Evolutionary conservation across 192 early-diverging fungal species (phyloP), one percentile per base, ranked within the genome.

Genomic region (Spinellus fusiger): DNA sequence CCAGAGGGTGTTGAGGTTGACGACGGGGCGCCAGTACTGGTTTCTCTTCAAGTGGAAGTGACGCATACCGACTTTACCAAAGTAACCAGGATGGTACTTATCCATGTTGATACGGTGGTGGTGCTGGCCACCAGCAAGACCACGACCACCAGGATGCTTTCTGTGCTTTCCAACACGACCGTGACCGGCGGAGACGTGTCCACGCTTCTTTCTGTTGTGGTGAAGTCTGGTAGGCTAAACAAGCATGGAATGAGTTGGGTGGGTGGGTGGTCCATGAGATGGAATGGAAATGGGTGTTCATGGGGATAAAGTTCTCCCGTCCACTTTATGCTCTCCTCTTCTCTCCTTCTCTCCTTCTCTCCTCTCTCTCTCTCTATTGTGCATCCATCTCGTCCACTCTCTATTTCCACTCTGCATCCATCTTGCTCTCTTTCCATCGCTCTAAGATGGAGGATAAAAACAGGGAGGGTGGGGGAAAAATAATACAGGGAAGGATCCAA

Each of bases 61-160:
- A 71, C 96, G 91, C 96, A 96, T 96, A 94, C 96, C 96, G 81
- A 98, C 95, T 84, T 98, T 97, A 83, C 96, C 96, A 73, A 95
- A 98, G 92, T 98, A 98, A 78, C 96, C 96, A 67, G 96, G 96
- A 85, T 98, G 96, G 89, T 93, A 97, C 89, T 93, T 98, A 84
- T 98, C 96, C 90, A 98, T 94, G 86, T 96, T 94, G 81, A 96
- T 97, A 71, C 95, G 88, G 87, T 98, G 94, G 81, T 98, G 96
- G 82, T 97, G 94, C 80, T 90, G 88, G 86, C 96, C 96, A 91
- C 95, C 94, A 80, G 96, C 95, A 73, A 95, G 82, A 98, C 96
- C 96, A 79, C 95, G 89, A 87, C 94, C 93, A 77, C 96, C 95
- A 71, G 95, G 93, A 80, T 99, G 95, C 88, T 99, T 99, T 69